These are phyloP conservation scores for Ochetophila trinervis DNA, from an alignment of 306 rosid species.

Conservation along the genomic window DNA sequence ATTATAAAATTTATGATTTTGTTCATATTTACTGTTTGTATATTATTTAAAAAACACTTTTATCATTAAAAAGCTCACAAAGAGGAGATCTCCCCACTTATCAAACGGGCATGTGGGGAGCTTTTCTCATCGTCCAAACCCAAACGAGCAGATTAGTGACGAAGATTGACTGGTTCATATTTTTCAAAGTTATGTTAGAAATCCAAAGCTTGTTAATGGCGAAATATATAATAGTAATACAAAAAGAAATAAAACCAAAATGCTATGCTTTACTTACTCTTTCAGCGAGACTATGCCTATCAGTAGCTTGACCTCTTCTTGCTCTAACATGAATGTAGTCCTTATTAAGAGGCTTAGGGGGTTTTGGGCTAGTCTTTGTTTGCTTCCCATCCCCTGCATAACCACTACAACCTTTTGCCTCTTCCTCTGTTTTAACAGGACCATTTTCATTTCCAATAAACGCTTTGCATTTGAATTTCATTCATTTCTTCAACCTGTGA, in stretches of 20 bases:
- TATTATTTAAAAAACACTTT: no score
- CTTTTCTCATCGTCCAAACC: no score
- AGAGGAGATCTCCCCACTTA: no score
- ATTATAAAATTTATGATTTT: no score
- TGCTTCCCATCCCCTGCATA: slow-evolving; percentile 49
- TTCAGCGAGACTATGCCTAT: slow-evolving; percentile 98
- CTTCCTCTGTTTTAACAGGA: slow-evolving; percentile 50
- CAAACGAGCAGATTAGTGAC: no score
- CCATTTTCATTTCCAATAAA: slow-evolving; percentile 39
- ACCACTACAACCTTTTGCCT: slow-evolving; percentile 33
- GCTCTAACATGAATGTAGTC: slow-evolving; percentile 99
- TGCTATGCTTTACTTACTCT: slow-evolving; percentile 53
- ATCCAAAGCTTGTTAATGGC: not conserved
- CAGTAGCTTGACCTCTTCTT: slow-evolving; percentile 98
- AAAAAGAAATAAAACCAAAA: not conserved
- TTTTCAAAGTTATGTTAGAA: slow-evolving; percentile 21
- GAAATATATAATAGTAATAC: not conserved
- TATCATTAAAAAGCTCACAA: no score
- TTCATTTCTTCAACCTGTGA: slow-evolving; percentile 46
- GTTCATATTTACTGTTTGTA: no score
- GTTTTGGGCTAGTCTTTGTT: slow-evolving; percentile 50
- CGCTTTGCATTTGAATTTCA: slow-evolving; percentile 53
- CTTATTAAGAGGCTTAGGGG: slow-evolving; percentile 72
- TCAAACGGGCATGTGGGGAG: no score
- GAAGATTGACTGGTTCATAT: no score